Evolutionary conservation across 148 eudicot species (phyloP).

Genomic region (Mesembryanthemum crystallinum): DNA sequence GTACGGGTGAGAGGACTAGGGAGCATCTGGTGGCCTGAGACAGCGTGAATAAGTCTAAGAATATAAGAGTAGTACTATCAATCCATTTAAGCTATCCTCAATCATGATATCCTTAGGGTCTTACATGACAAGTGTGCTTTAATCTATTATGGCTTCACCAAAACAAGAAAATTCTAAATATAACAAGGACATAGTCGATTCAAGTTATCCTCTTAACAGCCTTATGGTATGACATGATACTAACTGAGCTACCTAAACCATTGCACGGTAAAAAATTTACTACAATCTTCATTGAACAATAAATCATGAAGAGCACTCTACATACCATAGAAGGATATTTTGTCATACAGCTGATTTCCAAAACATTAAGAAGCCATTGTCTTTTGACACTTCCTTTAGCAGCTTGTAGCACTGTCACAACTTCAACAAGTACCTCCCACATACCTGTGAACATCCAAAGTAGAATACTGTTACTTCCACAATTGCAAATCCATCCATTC

Average conservation of each 20-base stretch:
- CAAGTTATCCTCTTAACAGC: background rate
- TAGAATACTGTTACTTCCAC: background rate
- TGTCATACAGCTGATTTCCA: slow-evolving; percentile 80
- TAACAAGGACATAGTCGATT: background rate
- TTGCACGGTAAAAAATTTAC: background rate
- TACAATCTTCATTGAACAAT: background rate
- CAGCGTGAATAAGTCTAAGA: too few relatives aligned
- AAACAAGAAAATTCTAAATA: background rate
- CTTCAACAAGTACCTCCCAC: slow-evolving; percentile 72
- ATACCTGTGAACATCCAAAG: slow-evolving; percentile 45
- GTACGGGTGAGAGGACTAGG: too few relatives aligned
- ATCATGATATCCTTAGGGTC: too few relatives aligned
- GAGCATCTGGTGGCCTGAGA: too few relatives aligned
- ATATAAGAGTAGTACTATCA: too few relatives aligned
- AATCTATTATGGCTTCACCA: background rate
- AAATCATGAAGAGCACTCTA: background rate
- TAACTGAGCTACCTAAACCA: background rate
- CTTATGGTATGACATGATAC: background rate
- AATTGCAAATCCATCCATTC: background rate
- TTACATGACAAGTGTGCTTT: too few relatives aligned
- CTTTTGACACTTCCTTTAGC: slow-evolving; percentile 56
- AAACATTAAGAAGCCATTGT: slow-evolving; percentile 80
- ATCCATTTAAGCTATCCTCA: too few relatives aligned
- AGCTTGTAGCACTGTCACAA: slow-evolving; percentile 58
- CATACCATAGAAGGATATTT: slow-evolving; percentile 79